Conservation (phyloP, 768 basidiomycete species). For the Termitomyces sp. region DNA sequence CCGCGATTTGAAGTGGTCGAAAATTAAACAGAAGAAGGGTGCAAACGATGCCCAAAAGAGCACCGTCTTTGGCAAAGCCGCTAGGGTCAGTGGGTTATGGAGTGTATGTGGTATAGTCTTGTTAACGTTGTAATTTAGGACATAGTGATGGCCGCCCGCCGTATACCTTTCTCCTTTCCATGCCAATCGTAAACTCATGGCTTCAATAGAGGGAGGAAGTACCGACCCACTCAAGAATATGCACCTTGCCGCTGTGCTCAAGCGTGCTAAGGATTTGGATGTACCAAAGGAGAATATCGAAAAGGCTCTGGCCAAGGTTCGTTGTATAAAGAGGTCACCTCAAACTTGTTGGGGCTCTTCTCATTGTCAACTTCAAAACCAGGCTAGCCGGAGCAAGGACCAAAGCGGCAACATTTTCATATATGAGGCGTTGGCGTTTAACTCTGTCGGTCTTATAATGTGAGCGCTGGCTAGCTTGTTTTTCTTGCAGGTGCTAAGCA, state of each 20-base stretch:
- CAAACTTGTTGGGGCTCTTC: not conserved
- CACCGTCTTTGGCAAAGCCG: constrained; percentile 50
- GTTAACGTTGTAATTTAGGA: constrained; percentile 37
- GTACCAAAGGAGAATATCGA: constrained; percentile 72
- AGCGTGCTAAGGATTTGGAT: constrained; percentile 50
- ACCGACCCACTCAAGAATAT: constrained; percentile 51
- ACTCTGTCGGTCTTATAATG: constrained; percentile 64
- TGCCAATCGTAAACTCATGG: not conserved
- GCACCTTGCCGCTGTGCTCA: constrained; percentile 51
- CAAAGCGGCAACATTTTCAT: constrained; percentile 42
- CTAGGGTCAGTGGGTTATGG: constrained; percentile 38
- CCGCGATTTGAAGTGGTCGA: constrained; percentile 54
- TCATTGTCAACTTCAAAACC: not conserved
- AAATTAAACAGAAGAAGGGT: constrained; percentile 72
- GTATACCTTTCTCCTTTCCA: constrained; percentile 28
- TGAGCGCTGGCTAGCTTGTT: constrained; percentile 26
- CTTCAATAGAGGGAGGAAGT: constrained; percentile 49
- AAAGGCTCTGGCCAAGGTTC: constrained; percentile 54
- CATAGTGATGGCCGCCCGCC: constrained; percentile 54
- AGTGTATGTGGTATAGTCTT: not conserved
- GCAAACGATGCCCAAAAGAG: constrained; percentile 60
- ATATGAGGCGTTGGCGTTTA: constrained; percentile 60
- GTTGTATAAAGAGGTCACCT: not conserved
- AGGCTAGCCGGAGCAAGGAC: constrained; percentile 50
- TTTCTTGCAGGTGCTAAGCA: not conserved